These are phyloP conservation scores for Huiozyma sinensis DNA, from an alignment of 805 yeast genomes.

Conservation along the genomic window DNA sequence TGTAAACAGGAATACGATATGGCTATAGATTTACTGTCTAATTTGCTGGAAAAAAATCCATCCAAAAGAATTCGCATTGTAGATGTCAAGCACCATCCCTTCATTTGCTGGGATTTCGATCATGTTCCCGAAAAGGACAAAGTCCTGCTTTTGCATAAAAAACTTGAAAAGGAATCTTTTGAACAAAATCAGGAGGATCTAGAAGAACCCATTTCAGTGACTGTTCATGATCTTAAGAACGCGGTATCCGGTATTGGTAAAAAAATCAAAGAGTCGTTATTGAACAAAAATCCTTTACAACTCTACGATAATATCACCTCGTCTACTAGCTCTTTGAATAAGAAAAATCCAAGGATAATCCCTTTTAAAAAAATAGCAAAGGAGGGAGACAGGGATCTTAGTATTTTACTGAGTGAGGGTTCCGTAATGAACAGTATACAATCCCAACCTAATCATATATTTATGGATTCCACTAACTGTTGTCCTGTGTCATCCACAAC, in stretches of 20 bases:
- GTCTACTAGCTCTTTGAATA: background rate
- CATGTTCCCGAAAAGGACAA: constrained; percentile 9
- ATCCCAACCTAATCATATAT: constrained; percentile 5
- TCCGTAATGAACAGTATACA: constrained; percentile 11
- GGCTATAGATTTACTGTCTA: constrained; percentile 46
- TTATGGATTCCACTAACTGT: constrained; percentile 25
- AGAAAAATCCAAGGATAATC: background rate
- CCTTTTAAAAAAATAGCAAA: background rate
- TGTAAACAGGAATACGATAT: constrained; percentile 36
- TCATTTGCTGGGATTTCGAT: constrained; percentile 38
- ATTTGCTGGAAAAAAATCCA: constrained; percentile 65
- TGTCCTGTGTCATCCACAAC: constrained; percentile 46
- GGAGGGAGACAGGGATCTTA: constrained; percentile 7
- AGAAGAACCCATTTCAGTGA: constrained; percentile 42
- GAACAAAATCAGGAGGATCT: constrained; percentile 22
- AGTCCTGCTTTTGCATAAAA: constrained; percentile 13
- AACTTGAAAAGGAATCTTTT: constrained; percentile 10
- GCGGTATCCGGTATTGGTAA: constrained; percentile 80
- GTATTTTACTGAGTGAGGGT: constrained; percentile 18
- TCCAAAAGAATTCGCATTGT: constrained; percentile 53
- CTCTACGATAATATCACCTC: background rate
- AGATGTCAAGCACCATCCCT: constrained; percentile 71
- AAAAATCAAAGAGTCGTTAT: constrained; percentile 35
- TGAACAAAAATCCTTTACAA: constrained; percentile 7
- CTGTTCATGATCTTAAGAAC: constrained; percentile 56